A percentile compares a stretch with the other conserved stretches of the same genome.
Evolutionary conservation across 208 protist genomes (phyloP).

Genomic region (Phytomonas sp.): DNA sequence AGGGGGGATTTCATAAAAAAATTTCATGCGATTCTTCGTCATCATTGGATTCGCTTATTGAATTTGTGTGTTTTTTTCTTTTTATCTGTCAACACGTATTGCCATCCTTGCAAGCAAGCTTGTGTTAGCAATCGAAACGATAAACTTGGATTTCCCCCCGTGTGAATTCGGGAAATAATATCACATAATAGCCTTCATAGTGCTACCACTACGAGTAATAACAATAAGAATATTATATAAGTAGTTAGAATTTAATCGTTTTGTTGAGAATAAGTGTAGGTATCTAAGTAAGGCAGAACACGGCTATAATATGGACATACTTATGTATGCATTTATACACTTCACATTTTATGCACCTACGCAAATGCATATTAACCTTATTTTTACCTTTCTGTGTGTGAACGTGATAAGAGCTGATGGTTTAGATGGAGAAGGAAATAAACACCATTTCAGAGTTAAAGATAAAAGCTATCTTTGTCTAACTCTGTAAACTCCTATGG

Average conservation of each 20-base stretch:
- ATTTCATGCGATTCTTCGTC: not conserved
- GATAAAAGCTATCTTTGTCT: not conserved
- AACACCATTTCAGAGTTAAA: not conserved
- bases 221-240: conserved; percentile 5
- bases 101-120: not conserved
- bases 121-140: not conserved
- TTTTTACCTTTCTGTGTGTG: not conserved
- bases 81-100: not conserved
- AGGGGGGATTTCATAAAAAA: not conserved
- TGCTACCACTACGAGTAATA: not conserved
- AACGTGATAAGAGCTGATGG: not conserved
- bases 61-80: not conserved
- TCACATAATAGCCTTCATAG: not conserved
- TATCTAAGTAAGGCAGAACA: not conserved
- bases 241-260: not conserved
- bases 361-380: not conserved
- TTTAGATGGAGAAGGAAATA: not conserved
- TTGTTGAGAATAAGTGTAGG: not conserved
- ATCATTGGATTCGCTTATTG: not conserved
- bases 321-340: not conserved
- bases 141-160: not conserved
- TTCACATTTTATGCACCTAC: not conserved
- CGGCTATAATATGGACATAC: not conserved
- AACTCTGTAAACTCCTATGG: not conserved
- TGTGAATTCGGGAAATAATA: not conserved